Conservation (phyloP, 306 rosid genomes). For the Begonia peltatifolia region DNA sequence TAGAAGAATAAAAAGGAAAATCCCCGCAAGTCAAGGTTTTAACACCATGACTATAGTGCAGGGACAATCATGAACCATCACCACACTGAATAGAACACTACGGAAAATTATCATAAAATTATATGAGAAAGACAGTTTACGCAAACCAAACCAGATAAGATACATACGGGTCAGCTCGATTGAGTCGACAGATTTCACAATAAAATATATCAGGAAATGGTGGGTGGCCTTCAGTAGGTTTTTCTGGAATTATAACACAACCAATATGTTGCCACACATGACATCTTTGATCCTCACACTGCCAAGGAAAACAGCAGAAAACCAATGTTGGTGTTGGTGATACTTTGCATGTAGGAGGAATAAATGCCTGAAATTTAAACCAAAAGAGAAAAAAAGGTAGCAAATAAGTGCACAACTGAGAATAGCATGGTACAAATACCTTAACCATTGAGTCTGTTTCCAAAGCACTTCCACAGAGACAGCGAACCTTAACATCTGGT, state of each 20-base stretch:
- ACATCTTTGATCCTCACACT: conserved; percentile 87
- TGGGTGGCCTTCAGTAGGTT: conserved; percentile 58
- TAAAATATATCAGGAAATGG: conserved; percentile 64
- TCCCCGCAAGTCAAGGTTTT: too few species aligned
- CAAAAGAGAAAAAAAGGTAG: background rate
- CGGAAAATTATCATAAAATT: background rate
- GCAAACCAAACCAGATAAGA: conserved; percentile 2
- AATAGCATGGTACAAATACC: conserved; percentile 23
- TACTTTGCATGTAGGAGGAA: conserved; percentile 5
- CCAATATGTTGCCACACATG: conserved; percentile 88
- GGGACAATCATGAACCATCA: too few species aligned
- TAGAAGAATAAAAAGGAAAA: too few species aligned
- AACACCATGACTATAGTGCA: too few species aligned
- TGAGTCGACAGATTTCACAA: conserved; percentile 87
- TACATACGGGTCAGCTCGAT: conserved; percentile 96
- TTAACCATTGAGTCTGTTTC: conserved; percentile 74
- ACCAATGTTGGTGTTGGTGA: background rate
- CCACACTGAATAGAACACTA: conserved; percentile 2
- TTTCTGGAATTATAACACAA: conserved; percentile 84
- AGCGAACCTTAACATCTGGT: conserved; percentile 58
- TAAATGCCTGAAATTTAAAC: background rate
- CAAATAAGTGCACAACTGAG: background rate
- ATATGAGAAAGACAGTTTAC: background rate
- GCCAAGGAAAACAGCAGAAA: conserved; percentile 23
- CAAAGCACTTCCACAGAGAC: conserved; percentile 74